Base-by-base conservation (phyloP, 2,329 filamentous ascomycete genomes). In the Hypoxylon sp. region DNA sequence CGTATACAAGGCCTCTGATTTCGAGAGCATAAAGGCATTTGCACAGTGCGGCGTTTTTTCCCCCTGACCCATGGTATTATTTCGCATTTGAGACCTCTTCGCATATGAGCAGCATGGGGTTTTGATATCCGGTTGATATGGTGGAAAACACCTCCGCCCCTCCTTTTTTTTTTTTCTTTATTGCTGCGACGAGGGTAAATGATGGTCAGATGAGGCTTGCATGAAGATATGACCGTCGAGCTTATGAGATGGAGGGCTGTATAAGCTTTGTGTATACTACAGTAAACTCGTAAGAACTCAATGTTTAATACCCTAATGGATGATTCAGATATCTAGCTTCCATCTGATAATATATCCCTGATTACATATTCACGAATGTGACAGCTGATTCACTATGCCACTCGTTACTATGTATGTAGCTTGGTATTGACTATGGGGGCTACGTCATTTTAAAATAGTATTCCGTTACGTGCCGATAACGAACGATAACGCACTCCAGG, bases 21-120 rank as follows among this genome's bases (percentile, higher is more conserved):
- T 60, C n/a, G 32, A 59, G 41, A 56, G 66, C 63, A 67, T 67
- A 44, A 51, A 60, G 58, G 59, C 46, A 65, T 67, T 60, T 64
- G 48, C 57, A 62, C 30, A 54, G 57, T 30, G 56, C 22, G 55
- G 66, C 49, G 55, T 67, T 62, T 59, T 54, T 65, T 67, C 59
- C n/a, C n/a, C n/a, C 59, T 59, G 52, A 49, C 60, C 57, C 57
- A 56, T 56, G 57, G 44, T 43, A 51, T 52, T 56, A 39, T 61
- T 30, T 54, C 19, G 44, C 55, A 49, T 54, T 41, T 50, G 52
- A 67, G 64, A 59, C 65, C 34, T 39, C 34, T 39, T 39, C 34
- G 37, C 17, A 59, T 62, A 55, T 56, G 57, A 37, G 44, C 34
- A 47, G 47, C 55, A 44, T 64, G 43, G 57, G 47, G 53, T 46